Evolutionary conservation across 805 yeast genomes (phyloP).

Genomic region (Candida chilensis): DNA sequence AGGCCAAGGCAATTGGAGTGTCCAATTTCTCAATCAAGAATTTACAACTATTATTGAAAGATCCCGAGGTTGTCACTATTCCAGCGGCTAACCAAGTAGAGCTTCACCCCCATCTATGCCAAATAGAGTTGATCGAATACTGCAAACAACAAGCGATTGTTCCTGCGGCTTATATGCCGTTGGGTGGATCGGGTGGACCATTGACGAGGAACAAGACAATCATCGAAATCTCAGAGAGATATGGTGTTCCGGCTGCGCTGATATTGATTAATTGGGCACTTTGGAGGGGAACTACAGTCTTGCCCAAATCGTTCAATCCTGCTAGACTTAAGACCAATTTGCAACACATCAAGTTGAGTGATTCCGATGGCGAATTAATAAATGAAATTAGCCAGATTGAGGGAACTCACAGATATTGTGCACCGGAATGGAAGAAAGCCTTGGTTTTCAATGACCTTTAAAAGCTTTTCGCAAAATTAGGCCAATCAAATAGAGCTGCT

Average conservation of each 20-base stretch:
- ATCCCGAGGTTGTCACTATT: slow-evolving; percentile 35
- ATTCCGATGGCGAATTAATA: too few species aligned
- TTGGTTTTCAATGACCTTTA: too few species aligned
- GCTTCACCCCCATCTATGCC: slow-evolving; percentile 66
- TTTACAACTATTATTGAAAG: slow-evolving; percentile 38
- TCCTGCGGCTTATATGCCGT: slow-evolving; percentile 71
- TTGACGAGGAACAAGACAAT: slow-evolving; percentile 34
- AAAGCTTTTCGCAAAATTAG: too few species aligned
- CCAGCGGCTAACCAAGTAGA: slow-evolving; percentile 77
- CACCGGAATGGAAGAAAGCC: too few species aligned
- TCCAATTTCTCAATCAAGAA: slow-evolving; percentile 58
- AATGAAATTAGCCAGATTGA: too few species aligned
- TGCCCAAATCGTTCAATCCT: slow-evolving; percentile 32
- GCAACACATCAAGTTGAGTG: too few species aligned
- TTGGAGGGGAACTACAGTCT: slow-evolving; percentile 43
- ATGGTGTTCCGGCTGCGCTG: slow-evolving; percentile 36
- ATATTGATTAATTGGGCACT: slow-evolving; percentile 52
- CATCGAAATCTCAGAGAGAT: slow-evolving; percentile 31
- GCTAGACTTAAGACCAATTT: too few species aligned
- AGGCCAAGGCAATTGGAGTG: slow-evolving; percentile 65
- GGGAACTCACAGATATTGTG: too few species aligned
- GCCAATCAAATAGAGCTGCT: too few species aligned
- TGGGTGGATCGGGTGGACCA: slow-evolving; percentile 55
- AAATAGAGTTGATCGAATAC: slow-evolving; percentile 44
- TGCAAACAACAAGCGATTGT: slow-evolving; percentile 42